Evolutionary conservation across 139 green algal species (phyloP), one percentile per base, ranked within the genome.

Genomic region (Axilococcus clingmanii): DNA sequence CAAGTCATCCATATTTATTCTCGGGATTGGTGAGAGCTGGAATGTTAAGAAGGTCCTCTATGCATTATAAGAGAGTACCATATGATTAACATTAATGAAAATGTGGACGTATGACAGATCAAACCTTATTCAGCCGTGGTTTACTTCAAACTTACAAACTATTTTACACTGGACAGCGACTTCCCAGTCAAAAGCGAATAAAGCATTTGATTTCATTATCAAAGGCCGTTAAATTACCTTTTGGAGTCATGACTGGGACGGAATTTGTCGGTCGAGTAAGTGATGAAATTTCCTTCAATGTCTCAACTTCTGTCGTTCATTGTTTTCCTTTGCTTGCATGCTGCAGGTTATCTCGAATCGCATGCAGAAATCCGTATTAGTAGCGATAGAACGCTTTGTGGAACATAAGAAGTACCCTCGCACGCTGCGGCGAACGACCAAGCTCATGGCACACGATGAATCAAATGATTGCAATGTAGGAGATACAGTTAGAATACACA

Each of bases 401-500:
- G 29, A 34, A 15, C 41, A 66, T 8, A 52, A 55, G 6, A 82
- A 82, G 41, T 82, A 82, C 35, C 48, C 57, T 24, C 23, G 55
- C 2, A 19, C 43, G 7, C 15, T 75, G 5, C 53, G 41, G 27
- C 54, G 66, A 20, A 73, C 59, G 2, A 68, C 54, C 20, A 82
- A 82, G 42, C 47, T 80, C 37, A 80, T 82, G 71, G 72, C 74
- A 8, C 74, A 82, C 37, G 74, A 82, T 19, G 74, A 82, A 44
- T 20, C 35, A 8, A 57, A 82, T 41, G 49, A 64, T 16, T 82
- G 74, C 59, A 79, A 77, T 17, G 57, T 82, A 7, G 74, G 74
- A 17, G 74, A 82, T 52, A 67, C 57, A 8, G 74, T 82, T 16
- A 56, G 61, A 8, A 74, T 82, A 24, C 31, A 76, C n/a, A 51